Conservation (phyloP, 2,329 filamentous ascomycete genomes). For the Neopestalotiopsis sp. region DNA sequence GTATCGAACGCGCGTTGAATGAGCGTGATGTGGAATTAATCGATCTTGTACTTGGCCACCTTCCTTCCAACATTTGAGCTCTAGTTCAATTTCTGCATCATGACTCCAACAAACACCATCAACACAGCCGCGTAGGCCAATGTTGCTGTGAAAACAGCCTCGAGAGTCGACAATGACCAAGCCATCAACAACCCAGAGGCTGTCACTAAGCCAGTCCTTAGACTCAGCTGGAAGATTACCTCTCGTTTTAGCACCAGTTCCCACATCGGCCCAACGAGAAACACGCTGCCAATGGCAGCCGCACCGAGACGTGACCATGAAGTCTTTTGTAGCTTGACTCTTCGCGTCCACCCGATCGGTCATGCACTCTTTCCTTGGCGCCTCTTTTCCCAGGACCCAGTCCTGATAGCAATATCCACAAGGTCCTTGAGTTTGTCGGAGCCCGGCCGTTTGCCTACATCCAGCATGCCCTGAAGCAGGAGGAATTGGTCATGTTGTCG, state of each 20-base stretch:
- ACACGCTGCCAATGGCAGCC: background rate
- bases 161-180: background rate
- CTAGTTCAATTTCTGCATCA: background rate
- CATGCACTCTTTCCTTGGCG: background rate
- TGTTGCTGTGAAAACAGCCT: slow-evolving; percentile 1
- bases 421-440: background rate
- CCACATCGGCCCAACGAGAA: background rate
- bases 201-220: background rate
- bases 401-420: background rate
- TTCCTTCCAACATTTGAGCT: background rate
- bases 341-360: background rate
- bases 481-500: background rate
- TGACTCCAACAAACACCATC: background rate
- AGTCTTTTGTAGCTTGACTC: background rate
- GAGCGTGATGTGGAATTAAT: background rate
- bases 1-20: too few species aligned
- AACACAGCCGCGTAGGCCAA: slow-evolving; percentile 3
- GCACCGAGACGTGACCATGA: background rate
- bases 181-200: background rate
- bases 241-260: background rate
- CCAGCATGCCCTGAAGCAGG: background rate
- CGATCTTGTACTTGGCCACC: background rate
- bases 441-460: background rate
- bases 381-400: background rate
- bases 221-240: background rate